Evolutionary conservation across 441 rosid genomes (phyloP).

Genomic region (Arabidopsis hybrid): DNA sequence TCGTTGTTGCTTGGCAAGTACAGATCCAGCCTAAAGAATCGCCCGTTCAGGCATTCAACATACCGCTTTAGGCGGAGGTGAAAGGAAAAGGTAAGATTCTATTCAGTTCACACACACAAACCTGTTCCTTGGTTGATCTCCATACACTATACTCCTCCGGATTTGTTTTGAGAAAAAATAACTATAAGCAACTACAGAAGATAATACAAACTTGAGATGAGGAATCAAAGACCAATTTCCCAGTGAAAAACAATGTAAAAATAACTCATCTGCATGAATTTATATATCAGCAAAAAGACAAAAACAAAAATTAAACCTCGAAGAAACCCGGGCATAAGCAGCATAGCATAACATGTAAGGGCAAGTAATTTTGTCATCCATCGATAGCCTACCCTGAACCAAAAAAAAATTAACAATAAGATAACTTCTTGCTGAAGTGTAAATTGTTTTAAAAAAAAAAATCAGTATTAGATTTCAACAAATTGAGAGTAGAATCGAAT

Average conservation of each 20-base stretch:
- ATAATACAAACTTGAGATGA: slow-evolving; percentile 26
- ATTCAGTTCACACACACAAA: slow-evolving; percentile 39
- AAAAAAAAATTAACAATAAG: slow-evolving; percentile 46
- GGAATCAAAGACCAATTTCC: background rate
- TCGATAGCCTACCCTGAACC: slow-evolving; percentile 86
- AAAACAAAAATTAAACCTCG: slow-evolving; percentile 60
- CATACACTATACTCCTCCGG: slow-evolving; percentile 80
- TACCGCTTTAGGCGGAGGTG: background rate
- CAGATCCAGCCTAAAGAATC: slow-evolving; percentile 74
- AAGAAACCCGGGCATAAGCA: slow-evolving; percentile 93
- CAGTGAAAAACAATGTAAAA: background rate
- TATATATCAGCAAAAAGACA: background rate
- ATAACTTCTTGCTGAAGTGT: slow-evolving; percentile 19
- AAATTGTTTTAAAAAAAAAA: background rate
- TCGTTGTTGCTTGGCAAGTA: slow-evolving; percentile 68
- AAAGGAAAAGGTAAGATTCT: slow-evolving; percentile 22
- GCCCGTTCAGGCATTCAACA: slow-evolving; percentile 5
- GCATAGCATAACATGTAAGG: slow-evolving; percentile 47
- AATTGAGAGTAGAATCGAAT: background rate
- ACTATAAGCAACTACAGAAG: slow-evolving; percentile 77
- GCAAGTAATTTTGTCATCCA: slow-evolving; percentile 49
- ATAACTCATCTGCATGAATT: background rate
- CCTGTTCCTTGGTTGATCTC: slow-evolving; percentile 98
- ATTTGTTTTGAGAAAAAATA: slow-evolving; percentile 87
- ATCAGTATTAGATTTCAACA: background rate